phyloP scores from a whole-genome alignment of 495 filamentous ascomycete genomes.

The Chaetomium cochliodes region DNA sequence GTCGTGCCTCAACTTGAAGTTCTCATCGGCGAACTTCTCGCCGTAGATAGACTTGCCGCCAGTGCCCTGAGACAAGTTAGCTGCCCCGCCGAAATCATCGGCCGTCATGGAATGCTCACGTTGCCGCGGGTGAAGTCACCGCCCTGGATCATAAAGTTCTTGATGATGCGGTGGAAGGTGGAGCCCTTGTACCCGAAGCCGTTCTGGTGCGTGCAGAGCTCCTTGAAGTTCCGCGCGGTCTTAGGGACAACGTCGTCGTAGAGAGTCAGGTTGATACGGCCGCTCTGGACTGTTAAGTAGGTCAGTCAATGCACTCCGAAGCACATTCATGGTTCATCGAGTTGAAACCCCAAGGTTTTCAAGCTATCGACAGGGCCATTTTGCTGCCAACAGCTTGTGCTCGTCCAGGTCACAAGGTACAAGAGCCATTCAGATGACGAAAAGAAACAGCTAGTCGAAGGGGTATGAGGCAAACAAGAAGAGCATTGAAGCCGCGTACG shows the following conservation, averaged over 20 bases:
- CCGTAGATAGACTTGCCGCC: slow-evolving; percentile 87
- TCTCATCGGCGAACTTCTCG: slow-evolving; percentile 82
- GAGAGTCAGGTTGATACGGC: slow-evolving; percentile 87
- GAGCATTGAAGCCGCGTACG: no score
- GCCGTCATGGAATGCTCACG: slow-evolving; percentile 53
- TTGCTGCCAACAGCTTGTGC: no score
- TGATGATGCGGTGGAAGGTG: slow-evolving; percentile 93
- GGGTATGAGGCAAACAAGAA: no score
- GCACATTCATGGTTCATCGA: no score
- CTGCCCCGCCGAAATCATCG: not conserved
- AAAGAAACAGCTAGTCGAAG: no score
- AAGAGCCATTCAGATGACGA: no score
- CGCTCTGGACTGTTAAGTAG: slow-evolving; percentile 59
- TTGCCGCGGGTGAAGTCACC: slow-evolving; percentile 98
- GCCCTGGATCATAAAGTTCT: slow-evolving; percentile 97
- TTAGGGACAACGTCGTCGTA: slow-evolving; percentile 84
- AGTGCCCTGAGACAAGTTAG: slow-evolving; percentile 58
- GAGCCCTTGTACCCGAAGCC: slow-evolving; percentile 82
- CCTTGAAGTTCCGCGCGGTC: slow-evolving; percentile 91
- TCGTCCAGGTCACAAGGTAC: no score
- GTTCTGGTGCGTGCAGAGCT: slow-evolving; percentile 90
- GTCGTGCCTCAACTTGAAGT: slow-evolving; percentile 66
- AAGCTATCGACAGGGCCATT: no score
- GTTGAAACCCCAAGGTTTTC: no score
- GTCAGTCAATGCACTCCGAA: slow-evolving; percentile 22